Evolutionary conservation across 768 basidiomycete genomes (phyloP).

Genomic region (Filobasidium wieringae): DNA sequence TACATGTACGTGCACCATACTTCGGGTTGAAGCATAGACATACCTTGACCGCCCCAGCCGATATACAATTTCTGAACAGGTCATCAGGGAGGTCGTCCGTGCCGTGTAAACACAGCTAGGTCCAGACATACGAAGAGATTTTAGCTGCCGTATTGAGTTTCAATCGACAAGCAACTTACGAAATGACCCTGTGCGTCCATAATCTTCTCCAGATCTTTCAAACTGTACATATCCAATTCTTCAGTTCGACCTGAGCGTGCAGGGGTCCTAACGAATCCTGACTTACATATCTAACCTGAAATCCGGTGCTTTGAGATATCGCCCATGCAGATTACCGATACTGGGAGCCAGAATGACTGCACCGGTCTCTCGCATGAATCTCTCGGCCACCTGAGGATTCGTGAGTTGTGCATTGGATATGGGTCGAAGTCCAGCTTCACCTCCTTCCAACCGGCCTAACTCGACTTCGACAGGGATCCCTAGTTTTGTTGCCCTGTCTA

Average conservation of each 20-base stretch:
- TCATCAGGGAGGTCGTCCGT: constrained; percentile 39
- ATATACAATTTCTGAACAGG: constrained; percentile 31
- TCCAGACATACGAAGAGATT: too few relatives aligned
- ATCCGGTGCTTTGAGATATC: constrained; percentile 35
- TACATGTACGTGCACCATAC: background rate
- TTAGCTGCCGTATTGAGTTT: background rate
- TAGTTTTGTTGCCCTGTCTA: constrained; percentile 32
- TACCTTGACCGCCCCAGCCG: constrained; percentile 35
- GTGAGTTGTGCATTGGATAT: constrained; percentile 37
- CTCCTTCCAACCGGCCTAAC: constrained; percentile 38
- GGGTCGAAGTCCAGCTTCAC: constrained; percentile 32
- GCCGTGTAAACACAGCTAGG: constrained; percentile 26
- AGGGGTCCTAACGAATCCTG: background rate
- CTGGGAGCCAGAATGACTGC: constrained; percentile 38
- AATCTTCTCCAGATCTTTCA: background rate
- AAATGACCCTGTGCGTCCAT: constrained; percentile 5
- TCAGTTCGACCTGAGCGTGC: background rate
- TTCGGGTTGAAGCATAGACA: background rate
- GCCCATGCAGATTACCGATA: constrained; percentile 39
- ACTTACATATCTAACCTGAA: constrained; percentile 31
- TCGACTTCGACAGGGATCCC: constrained; percentile 40
- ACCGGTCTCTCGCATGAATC: constrained; percentile 38
- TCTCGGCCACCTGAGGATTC: constrained; percentile 35
- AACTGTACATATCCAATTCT: background rate
- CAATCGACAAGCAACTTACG: background rate